Base-by-base conservation (phyloP, 352 stramenopile genomes). In the Phytophthora multivora region DNA sequence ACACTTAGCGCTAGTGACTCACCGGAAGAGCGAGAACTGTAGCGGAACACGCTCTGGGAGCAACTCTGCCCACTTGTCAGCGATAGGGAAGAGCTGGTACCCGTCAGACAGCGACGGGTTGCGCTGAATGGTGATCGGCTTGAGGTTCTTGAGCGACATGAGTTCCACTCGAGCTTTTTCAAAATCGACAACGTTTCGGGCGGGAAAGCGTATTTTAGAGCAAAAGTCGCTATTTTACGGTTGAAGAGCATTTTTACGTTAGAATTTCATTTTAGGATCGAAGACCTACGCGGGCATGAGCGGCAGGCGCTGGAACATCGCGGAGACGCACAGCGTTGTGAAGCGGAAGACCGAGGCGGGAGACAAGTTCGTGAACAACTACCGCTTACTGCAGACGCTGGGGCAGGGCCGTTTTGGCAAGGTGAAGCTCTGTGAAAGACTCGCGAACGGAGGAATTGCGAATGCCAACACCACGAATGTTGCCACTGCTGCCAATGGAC, bases 381-480 rank as follows among this genome's bases (percentile, higher is more conserved):
- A 96, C 65, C 69, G 71, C 35, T 40, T 93, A 47, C 57, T 85
- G 62, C 75, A 85, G 26, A 88, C 69, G 45, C 58, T 96, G 56
- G 88, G 88, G 4, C 77, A 89, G 15, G 88, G 88, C 18, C 78
- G 81, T 51, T 96, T 96, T 52, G 86, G 78, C 67, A 96, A 93
- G 66, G 88, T 96, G 39, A 94, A 94, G 68, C 79, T 89, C 36
- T 90, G 81, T 46, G 80, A 93, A 64, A 83, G 86, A 8, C 72
- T 90, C 41, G 15, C 45, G 26, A 31, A 53, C 49, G 15, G 31
- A 33, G 28, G 28, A 13, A 39, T 21, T 51, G 40, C 9, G 10
- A n/a, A 26, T 38, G 26, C 3, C 23, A 57, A 57, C 23, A 4
- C 43, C 19, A 23, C 5, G 40, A 48, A 47, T 51, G 18, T 12